Percentiles rank a stretch among this genome's conserved stretches.
phyloP scores from a whole-genome alignment of 1,139 yeast species.

The Pichia sp. region DNA sequence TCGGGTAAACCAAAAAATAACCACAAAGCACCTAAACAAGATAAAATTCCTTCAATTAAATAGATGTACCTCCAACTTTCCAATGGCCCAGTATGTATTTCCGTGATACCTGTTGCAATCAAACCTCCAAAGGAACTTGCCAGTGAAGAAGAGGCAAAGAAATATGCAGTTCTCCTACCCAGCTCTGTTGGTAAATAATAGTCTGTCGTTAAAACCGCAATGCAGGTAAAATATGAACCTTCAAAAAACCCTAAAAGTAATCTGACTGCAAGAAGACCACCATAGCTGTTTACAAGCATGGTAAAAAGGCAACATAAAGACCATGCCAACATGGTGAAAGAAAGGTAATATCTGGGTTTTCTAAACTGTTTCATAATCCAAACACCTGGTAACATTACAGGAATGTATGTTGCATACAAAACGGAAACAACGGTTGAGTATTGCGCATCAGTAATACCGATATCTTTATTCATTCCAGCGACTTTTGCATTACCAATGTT shows the following conservation, averaged over 20 bases:
- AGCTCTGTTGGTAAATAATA: slow-evolving; percentile 43
- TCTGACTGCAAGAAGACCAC: slow-evolving; percentile 42
- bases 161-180: slow-evolving; percentile 38
- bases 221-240: slow-evolving; percentile 52
- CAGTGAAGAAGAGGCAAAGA: slow-evolving; percentile 42
- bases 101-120: slow-evolving; percentile 31
- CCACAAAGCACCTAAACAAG: slow-evolving; percentile 1
- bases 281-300: slow-evolving; percentile 30
- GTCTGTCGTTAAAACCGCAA: slow-evolving; percentile 35
- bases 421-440: slow-evolving; percentile 48
- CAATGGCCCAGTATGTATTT: slow-evolving; percentile 24
- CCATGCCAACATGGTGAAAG: not conserved
- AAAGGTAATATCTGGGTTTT: not conserved
- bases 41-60: slow-evolving; percentile 33
- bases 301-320: not conserved
- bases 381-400: slow-evolving; percentile 47
- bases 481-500: slow-evolving; percentile 56
- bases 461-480: slow-evolving; percentile 46
- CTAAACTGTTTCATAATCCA: slow-evolving; percentile 32
- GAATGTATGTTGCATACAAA: slow-evolving; percentile 47
- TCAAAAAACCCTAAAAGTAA: slow-evolving; percentile 49
- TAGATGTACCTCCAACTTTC: slow-evolving; percentile 45
- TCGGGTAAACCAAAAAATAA: slow-evolving; percentile 5
- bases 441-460: slow-evolving; percentile 38
- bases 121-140: slow-evolving; percentile 47